phyloP scores from a whole-genome alignment of 148 eudicot genomes.

The Heliamphora exappendiculata region DNA sequence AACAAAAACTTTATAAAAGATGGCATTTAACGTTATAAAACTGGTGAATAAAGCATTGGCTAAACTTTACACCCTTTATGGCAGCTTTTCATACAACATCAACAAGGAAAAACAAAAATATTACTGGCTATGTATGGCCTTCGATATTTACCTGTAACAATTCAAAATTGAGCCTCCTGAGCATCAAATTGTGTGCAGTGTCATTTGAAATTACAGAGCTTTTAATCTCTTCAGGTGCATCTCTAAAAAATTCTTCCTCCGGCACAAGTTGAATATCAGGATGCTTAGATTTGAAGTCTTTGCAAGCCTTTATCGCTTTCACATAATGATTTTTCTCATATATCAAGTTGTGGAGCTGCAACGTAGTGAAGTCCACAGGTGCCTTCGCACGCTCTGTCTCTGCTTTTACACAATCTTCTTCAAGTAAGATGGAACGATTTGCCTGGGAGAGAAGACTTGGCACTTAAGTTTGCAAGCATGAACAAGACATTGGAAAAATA shows the following conservation, averaged over 20 bases:
- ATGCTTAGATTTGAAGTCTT: slow-evolving; percentile 92
- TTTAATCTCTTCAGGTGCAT: slow-evolving; percentile 81
- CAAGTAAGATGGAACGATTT: slow-evolving; percentile 75
- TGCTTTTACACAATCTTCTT: slow-evolving; percentile 82
- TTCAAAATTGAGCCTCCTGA: slow-evolving; percentile 89
- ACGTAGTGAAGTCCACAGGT: slow-evolving; percentile 84
- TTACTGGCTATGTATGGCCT: neutral
- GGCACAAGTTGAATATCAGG: slow-evolving; percentile 90
- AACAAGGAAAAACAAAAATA: neutral
- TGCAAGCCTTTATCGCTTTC: slow-evolving; percentile 96
- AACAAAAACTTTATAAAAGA: neutral
- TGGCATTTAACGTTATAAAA: neutral
- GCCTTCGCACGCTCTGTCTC: slow-evolving; percentile 89
- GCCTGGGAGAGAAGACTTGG: slow-evolving; percentile 43
- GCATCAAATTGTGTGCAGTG: slow-evolving; percentile 73
- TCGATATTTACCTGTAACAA: slow-evolving; percentile 54
- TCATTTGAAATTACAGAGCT: slow-evolving; percentile 50
- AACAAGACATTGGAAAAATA: neutral
- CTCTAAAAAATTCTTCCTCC: slow-evolving; percentile 73
- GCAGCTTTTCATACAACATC: neutral
- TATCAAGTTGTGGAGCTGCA: slow-evolving; percentile 95
- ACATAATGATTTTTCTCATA: slow-evolving; percentile 92
- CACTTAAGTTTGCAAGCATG: slow-evolving; percentile 11
- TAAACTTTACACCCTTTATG: neutral
- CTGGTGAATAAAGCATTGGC: neutral